These are phyloP conservation scores for Nicotiana tabacum DNA, from an alignment of 257 asterid genomes.

Conservation along the genomic window DNA sequence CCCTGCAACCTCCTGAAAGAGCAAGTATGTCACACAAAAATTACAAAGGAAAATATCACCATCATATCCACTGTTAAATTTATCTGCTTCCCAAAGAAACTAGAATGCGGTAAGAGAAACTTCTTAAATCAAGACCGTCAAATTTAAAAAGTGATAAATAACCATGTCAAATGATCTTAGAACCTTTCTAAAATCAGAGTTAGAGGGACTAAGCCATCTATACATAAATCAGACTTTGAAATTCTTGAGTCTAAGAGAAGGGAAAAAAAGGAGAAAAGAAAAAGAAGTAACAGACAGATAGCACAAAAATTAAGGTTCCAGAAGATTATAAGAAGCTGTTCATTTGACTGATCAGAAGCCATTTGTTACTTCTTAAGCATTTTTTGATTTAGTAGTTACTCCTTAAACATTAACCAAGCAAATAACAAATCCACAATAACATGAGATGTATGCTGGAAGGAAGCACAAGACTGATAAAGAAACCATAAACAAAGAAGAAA, in stretches of 20 bases:
- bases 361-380: background rate
- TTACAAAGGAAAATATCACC: background rate
- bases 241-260: background rate
- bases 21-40: slow-evolving; percentile 4
- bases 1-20: slow-evolving; percentile 88
- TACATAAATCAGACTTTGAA: background rate
- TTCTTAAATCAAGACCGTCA: background rate
- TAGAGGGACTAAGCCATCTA: background rate
- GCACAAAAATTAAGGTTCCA: background rate
- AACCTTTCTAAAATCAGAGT: background rate
- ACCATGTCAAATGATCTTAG: background rate
- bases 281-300: background rate
- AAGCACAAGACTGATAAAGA: background rate
- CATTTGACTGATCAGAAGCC: background rate
- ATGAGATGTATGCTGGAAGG: background rate
- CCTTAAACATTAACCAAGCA: background rate
- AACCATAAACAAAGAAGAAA: background rate
- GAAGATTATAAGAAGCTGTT: background rate
- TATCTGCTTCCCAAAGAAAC: background rate
- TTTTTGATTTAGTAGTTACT: background rate
- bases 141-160: background rate
- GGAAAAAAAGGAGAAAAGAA: background rate
- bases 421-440: background rate
- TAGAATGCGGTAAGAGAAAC: background rate
- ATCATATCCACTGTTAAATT: background rate